Evolutionary conservation across 2,329 filamentous ascomycete genomes (phyloP), one percentile per base, ranked within the genome.

Genomic region (Septoria linicola): DNA sequence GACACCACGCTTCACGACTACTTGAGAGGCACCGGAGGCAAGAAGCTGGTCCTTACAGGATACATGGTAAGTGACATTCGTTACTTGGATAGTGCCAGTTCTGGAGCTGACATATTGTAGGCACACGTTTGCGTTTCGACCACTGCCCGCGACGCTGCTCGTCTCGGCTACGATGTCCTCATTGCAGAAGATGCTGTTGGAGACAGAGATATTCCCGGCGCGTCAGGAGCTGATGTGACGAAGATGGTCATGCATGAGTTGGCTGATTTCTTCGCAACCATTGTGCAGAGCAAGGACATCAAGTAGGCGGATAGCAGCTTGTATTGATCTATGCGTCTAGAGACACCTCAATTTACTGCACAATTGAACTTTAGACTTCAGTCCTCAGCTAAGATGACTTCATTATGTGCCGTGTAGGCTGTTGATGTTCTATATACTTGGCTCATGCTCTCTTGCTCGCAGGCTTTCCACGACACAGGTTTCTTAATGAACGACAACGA

Each of bases 51-150:
- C 4, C 61, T 85, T 45, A 73, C 72, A 0, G 81, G 80, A 1
- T 83, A 83, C 63, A 83, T 83, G 78, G 65, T 69, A 51, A 43
- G 62, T 48, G 27, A 5, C 13, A 4, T n/a, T 10, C n/a, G 35
- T 8, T 14, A n/a, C n/a, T 4, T 5, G 19, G 30, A 2, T 17
- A 32, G n/a, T 4, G 17, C 37, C 17, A 36, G 14, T 14, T 41
- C 4, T 27, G 34, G 34, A 27, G 8, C 21, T 43, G 16, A 44
- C 19, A 13, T 19, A 2, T 48, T 21, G 7, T 40, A 79, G 79
- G 82, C 84, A 1, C 84, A 88, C 65, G 79, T 87, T 1, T 79
- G 82, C 74, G 68, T 86, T 54, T 71, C 81, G 1, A 80, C 82
- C 0, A 87, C 84, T 0, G 80, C 83, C 0, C 72, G 84, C 37